phyloP scores from a whole-genome alignment of 176 grass and related monocot species.

The Chloris gayana region DNA sequence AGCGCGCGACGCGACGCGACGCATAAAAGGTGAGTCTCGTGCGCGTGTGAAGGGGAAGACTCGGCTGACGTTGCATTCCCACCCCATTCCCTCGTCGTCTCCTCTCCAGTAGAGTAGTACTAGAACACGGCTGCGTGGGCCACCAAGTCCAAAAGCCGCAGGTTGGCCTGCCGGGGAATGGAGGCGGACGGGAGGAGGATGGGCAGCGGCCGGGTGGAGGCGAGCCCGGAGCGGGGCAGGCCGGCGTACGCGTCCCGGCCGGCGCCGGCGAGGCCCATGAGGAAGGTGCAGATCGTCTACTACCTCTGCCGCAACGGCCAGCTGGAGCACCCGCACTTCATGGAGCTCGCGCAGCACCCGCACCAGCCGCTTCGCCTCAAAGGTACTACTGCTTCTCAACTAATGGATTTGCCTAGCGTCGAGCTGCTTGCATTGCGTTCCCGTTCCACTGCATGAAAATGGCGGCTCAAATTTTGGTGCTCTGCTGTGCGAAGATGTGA shows the following conservation, averaged over 20 bases:
- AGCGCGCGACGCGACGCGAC: conserved; percentile 40
- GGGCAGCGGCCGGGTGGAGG: conserved; percentile 51
- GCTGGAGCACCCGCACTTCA: conserved; percentile 96
- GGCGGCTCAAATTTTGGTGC: neutral
- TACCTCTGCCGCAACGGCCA: conserved; percentile 95
- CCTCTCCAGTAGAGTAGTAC: neutral
- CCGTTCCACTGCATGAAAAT: neutral
- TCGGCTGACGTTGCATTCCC: conserved; percentile 30
- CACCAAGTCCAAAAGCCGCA: neutral
- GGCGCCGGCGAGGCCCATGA: conserved; percentile 55
- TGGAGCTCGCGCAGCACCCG: conserved; percentile 81
- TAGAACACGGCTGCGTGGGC: conserved; percentile 13
- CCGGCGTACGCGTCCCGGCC: conserved; percentile 50
- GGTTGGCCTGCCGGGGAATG: neutral
- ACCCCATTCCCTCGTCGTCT: neutral
- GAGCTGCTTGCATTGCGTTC: neutral
- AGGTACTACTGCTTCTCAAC: conserved; percentile 35
- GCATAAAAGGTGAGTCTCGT: conserved; percentile 3
- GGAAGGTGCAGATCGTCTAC: conserved; percentile 90
- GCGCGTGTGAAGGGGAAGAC: neutral
- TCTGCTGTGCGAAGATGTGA: conserved; percentile 60
- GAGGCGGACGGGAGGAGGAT: conserved; percentile 56
- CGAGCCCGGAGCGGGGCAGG: conserved; percentile 67
- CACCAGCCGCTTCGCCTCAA: conserved; percentile 90
- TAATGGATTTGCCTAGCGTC: neutral